Evolutionary conservation across 345 rosid genomes (phyloP).

Genomic region (Salix viminalis): DNA sequence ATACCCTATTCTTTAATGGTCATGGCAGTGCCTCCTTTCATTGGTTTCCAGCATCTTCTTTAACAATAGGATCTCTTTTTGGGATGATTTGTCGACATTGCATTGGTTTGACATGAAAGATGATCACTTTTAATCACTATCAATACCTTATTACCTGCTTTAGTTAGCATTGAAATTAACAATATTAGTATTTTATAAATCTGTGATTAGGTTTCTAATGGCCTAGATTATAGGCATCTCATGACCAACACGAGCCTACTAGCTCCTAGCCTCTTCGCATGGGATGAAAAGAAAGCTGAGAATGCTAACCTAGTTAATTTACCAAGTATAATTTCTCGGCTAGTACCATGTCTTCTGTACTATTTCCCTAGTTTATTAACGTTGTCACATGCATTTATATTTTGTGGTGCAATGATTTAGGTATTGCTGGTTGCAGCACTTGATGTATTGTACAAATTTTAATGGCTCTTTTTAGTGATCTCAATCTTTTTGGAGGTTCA

Average conservation of each 20-base stretch:
- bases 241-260: not conserved
- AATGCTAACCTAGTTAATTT: not conserved
- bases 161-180: not conserved
- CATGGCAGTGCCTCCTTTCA: not conserved
- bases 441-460: no score
- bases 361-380: not conserved
- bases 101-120: not conserved
- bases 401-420: not conserved
- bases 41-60: not conserved
- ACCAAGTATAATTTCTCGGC: not conserved
- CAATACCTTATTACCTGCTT: not conserved
- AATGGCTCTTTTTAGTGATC: no score
- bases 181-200: conserved; percentile 2
- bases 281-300: not conserved
- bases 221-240: conserved; percentile 8
- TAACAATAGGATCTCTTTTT: not conserved
- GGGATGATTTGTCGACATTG: not conserved
- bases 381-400: not conserved
- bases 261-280: not conserved
- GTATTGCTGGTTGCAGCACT: not conserved
- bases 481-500: no score
- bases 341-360: not conserved
- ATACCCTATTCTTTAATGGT: not conserved
- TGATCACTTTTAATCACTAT: not conserved
- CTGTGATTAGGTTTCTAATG: conserved; percentile 2